Base-by-base conservation (phyloP, 164 flowering plant species). In the Kingdonia uniflora region DNA sequence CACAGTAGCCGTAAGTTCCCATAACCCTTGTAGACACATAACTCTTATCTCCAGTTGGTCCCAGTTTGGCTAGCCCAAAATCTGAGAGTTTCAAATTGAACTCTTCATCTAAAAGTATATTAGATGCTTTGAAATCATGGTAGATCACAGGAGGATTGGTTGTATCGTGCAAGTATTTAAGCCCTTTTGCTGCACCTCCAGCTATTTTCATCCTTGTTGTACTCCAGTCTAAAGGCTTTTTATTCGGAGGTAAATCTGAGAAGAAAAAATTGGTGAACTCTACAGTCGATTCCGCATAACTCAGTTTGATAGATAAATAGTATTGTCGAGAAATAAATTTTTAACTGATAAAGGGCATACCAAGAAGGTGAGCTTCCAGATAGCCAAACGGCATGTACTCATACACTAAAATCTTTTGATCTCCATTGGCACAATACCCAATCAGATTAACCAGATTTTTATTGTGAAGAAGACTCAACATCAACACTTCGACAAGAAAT, bases 1-100 rank as follows among this genome's bases (percentile, higher is more conserved):
- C 88, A 56, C 89, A 83, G 48, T 82, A 85, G 49, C 86, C 94
- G 54, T 71, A 60, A n/a, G 94, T 82, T 20, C 94, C 88, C 84
- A 85, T 75, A 54, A 85, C 83, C 64, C 85, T 75, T 17, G 94
- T 85, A 19, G 85, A 82, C 12, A 80, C 84, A 62, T 82, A 68
- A 66, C 82, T 85, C 61, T 69, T 71, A 52, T 80, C 84, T 24
- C 80, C 94, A 35, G 76, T 73, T 11, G 94, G 94, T 22, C 86
- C 94, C 44, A 82, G 77, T 52, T 83, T 78, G 2, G 88, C 94
- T 48, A 85, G 58, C 48, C 94, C 94, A 62, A 84, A 84, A 68
- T 84, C 94, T 33, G 88, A 84, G 52, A 84, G 82, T 22, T 80
- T 85, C 45, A 86, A 82, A 69, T 74, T 75, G 74, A 65, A 82